Conservation (phyloP, 2,329 filamentous ascomycete genomes). For the Aspergillus aculeatinus region DNA sequence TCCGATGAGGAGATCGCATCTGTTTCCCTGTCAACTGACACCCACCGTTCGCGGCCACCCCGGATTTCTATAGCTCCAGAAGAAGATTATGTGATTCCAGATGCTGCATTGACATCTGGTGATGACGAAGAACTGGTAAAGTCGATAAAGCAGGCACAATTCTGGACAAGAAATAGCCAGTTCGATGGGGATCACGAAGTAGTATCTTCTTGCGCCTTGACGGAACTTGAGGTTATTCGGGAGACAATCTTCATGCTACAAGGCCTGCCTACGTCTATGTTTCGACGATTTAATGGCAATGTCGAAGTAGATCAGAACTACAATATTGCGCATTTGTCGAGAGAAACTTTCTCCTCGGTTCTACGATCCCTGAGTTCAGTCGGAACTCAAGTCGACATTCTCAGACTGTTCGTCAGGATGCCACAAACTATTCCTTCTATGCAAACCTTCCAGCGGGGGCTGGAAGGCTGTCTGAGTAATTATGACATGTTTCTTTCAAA, state of each 20-base stretch:
- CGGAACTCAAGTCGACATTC: conserved; percentile 47
- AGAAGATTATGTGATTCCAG: conserved; percentile 36
- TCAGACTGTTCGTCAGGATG: conserved; percentile 51
- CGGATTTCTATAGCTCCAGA: conserved; percentile 27
- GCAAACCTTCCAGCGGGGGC: conserved; percentile 68
- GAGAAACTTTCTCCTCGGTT: conserved; percentile 30
- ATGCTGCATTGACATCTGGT: conserved; percentile 31
- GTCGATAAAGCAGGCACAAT: conserved; percentile 47
- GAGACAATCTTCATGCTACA: conserved; percentile 84
- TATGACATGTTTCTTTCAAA: conserved; percentile 61
- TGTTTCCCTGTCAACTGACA: conserved; percentile 33
- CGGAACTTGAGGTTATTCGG: conserved; percentile 71
- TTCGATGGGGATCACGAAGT: conserved; percentile 12
- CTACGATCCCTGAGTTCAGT: conserved; percentile 47
- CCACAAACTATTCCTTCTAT: conserved; percentile 58
- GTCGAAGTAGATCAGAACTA: conserved; percentile 42
- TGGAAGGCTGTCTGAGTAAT: conserved; percentile 55
- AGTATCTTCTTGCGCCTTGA: conserved; percentile 45
- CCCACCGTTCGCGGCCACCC: conserved; percentile 29
- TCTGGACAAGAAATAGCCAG: conserved; percentile 44
- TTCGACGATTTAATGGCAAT: conserved; percentile 44
- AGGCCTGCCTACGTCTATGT: conserved; percentile 73
- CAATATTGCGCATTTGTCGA: conserved; percentile 35
- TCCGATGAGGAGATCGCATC: conserved; percentile 42
- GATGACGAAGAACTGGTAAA: conserved; percentile 38